Evolutionary conservation across 2,329 filamentous ascomycete species (phyloP).

Genomic region (Daldinia sp.): DNA sequence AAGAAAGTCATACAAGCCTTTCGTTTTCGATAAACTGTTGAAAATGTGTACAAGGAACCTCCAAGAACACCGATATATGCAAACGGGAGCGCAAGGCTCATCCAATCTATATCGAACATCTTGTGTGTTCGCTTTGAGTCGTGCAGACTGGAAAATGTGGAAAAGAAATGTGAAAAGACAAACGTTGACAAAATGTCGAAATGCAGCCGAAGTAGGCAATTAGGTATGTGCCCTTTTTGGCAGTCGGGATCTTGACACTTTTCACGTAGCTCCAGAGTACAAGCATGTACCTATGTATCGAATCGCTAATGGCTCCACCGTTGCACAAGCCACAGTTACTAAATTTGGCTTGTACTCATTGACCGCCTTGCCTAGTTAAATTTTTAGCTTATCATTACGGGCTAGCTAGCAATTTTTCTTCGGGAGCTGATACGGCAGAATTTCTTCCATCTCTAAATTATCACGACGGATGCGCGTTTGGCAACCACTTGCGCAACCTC

Average conservation of each 20-base stretch:
- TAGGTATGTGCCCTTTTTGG: conserved; percentile 37
- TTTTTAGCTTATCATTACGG: conserved; percentile 11
- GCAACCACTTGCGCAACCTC: conserved; percentile 14
- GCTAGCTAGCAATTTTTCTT: conserved; percentile 40
- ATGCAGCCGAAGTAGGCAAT: conserved; percentile 10
- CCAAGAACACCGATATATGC: conserved; percentile 90
- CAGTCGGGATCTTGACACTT: conserved; percentile 51
- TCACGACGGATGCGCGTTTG: conserved; percentile 17
- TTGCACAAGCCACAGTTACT: conserved; percentile 26
- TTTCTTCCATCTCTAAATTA: conserved; percentile 38
- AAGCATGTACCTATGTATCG: conserved; percentile 22
- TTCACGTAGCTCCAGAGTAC: conserved; percentile 43
- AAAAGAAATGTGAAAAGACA: conserved; percentile 25
- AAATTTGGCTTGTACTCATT: conserved; percentile 31
- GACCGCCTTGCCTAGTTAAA: conserved; percentile 46
- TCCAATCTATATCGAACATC: conserved; percentile 77
- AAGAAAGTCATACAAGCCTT: conserved; percentile 75
- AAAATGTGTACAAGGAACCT: conserved; percentile 92
- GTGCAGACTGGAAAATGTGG: conserved; percentile 13
- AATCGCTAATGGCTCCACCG: conserved; percentile 2
- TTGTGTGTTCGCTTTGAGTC: conserved; percentile 36
- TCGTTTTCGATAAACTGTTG: conserved; percentile 90
- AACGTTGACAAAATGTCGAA: conserved; percentile 18
- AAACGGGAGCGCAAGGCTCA: conserved; percentile 86
- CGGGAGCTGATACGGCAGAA: conserved; percentile 45